These are phyloP conservation scores for Macroventuria anomochaeta DNA, from an alignment of 2,329 filamentous ascomycete genomes.

Conservation along the genomic window DNA sequence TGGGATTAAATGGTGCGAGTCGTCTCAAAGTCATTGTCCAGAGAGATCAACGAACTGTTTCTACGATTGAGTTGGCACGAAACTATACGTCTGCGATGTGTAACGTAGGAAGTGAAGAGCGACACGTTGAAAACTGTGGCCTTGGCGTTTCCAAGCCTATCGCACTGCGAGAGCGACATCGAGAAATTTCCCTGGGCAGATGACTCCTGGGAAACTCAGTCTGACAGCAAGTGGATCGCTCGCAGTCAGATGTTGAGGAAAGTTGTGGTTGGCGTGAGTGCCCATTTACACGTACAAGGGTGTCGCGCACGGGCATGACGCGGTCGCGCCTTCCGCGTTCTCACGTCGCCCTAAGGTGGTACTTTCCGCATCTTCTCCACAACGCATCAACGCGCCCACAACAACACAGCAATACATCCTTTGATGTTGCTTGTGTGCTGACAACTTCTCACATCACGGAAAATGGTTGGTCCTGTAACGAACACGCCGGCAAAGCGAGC, in stretches of 20 bases:
- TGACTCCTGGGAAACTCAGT: too few species aligned
- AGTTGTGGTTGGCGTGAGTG: slow-evolving; percentile 15
- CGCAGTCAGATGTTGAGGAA: background rate
- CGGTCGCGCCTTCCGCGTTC: slow-evolving; percentile 39
- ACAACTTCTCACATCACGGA: slow-evolving; percentile 3
- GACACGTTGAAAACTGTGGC: too few species aligned
- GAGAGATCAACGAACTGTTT: background rate
- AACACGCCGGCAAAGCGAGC: slow-evolving; percentile 54
- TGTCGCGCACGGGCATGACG: slow-evolving; percentile 31
- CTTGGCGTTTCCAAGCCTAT: too few species aligned
- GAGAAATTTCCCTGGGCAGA: too few species aligned
- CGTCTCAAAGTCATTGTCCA: background rate
- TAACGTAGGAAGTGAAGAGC: too few species aligned
- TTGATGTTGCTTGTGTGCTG: background rate
- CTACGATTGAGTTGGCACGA: too few species aligned
- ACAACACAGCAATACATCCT: slow-evolving; percentile 1
- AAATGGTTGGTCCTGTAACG: slow-evolving; percentile 43
- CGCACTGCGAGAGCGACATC: too few species aligned
- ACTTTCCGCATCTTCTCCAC: slow-evolving; percentile 27
- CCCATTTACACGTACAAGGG: slow-evolving; percentile 34
- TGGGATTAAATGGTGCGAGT: background rate
- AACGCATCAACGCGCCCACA: slow-evolving; percentile 22
- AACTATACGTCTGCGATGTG: too few species aligned
- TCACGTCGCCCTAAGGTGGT: slow-evolving; percentile 29
- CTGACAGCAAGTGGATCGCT: too few species aligned